Evolutionary conservation across 1,139 yeast species (phyloP).

Genomic region (Taphrina betulina): DNA sequence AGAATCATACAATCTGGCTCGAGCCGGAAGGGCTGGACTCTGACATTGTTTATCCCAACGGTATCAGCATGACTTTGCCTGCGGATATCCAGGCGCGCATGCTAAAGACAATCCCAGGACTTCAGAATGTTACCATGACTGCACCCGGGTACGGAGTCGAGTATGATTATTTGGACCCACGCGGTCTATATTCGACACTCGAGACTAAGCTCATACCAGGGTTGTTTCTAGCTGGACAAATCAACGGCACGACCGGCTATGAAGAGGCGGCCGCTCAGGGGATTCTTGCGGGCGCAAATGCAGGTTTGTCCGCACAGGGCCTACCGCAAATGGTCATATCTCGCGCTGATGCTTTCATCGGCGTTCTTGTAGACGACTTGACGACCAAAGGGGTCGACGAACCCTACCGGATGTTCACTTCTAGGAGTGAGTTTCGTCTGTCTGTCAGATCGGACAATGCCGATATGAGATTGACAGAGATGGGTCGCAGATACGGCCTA

Average conservation of each 20-base stretch:
- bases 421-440: conserved; percentile 88
- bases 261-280: conserved; percentile 96
- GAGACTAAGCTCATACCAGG: conserved; percentile 83
- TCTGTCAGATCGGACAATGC: conserved; percentile 93
- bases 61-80: conserved; percentile 95
- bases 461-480: conserved; percentile 71
- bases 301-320: conserved; percentile 58
- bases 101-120: conserved; percentile 78
- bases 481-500: conserved; percentile 67
- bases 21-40: conserved; percentile 94
- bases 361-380: conserved; percentile 89
- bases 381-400: conserved; percentile 95
- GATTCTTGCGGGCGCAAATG: conserved; percentile 90
- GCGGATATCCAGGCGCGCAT: conserved; percentile 79
- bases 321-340: conserved; percentile 54
- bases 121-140: conserved; percentile 79
- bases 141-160: conserved; percentile 99
- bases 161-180: conserved; percentile 92
- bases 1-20: conserved; percentile 81
- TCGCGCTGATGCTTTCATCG: conserved; percentile 84
- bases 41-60: conserved; percentile 80
- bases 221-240: conserved; percentile 89
- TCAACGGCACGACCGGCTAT: conserved; percentile 97
- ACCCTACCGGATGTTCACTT: conserved; percentile 97
- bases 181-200: conserved; percentile 72